These are phyloP conservation scores for Davidsoniella eucalypti DNA, from an alignment of 2,329 filamentous ascomycete genomes.

Conservation along the genomic window DNA sequence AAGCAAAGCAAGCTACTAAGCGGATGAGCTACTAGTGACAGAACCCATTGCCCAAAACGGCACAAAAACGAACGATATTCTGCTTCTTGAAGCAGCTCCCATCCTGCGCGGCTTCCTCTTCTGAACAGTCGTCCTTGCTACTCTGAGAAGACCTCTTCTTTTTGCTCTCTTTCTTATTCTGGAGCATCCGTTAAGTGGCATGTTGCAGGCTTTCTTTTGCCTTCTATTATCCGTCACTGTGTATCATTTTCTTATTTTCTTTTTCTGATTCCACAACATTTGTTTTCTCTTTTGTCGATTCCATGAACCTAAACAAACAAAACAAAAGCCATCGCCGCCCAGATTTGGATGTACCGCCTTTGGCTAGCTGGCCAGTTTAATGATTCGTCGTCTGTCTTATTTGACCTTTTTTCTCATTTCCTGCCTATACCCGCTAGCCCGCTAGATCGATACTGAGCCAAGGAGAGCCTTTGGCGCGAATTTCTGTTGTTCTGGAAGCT, in stretches of 20 bases:
- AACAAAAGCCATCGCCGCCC: too few species aligned
- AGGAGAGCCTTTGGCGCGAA: too few species aligned
- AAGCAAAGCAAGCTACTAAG: not conserved
- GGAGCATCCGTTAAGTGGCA: not conserved
- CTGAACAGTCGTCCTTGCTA: not conserved
- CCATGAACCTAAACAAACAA: too few species aligned
- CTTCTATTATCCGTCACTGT: constrained; percentile 1
- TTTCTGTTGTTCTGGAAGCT: too few species aligned
- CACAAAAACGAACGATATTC: not conserved
- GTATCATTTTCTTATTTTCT: not conserved
- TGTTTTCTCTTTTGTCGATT: not conserved
- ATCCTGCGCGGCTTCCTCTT: too few species aligned
- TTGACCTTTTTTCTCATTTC: too few species aligned
- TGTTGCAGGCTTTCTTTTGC: not conserved
- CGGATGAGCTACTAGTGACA: not conserved
- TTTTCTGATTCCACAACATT: not conserved
- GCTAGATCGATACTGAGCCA: too few species aligned
- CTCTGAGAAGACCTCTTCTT: not conserved
- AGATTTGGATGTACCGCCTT: too few species aligned
- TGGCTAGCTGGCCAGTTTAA: too few species aligned
- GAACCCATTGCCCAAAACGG: not conserved
- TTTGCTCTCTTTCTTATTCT: not conserved
- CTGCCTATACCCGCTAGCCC: too few species aligned
- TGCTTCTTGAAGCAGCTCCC: too few species aligned
- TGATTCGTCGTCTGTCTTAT: too few species aligned